phyloP scores from a whole-genome alignment of 495 filamentous ascomycete genomes.

The Penicillium riverlandense region DNA sequence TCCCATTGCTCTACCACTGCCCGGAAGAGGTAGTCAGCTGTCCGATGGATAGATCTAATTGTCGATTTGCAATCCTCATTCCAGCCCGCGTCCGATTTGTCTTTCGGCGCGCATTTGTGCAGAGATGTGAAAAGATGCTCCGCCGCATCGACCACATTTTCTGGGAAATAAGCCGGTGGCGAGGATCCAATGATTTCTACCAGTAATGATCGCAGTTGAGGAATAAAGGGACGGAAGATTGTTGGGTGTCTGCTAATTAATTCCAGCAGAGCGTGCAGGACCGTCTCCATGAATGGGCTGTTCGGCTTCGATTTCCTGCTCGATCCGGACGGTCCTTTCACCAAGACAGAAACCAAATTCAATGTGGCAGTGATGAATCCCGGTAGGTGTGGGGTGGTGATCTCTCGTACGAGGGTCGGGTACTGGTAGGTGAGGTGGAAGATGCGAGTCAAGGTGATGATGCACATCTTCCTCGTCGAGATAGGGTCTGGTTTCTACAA shows the following conservation, averaged over 20 bases:
- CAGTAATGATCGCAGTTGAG: slow-evolving; percentile 57
- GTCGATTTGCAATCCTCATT: slow-evolving; percentile 49
- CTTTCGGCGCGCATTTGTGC: slow-evolving; percentile 70
- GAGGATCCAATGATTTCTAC: slow-evolving; percentile 35
- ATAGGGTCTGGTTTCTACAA: slow-evolving; percentile 63
- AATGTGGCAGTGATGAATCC: slow-evolving; percentile 66
- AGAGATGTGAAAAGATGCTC: slow-evolving; percentile 59
- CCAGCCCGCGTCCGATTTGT: slow-evolving; percentile 68
- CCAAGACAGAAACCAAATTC: slow-evolving; percentile 48
- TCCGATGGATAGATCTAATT: slow-evolving; percentile 55
- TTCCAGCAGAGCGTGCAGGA: slow-evolving; percentile 56
- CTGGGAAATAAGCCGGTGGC: slow-evolving; percentile 31
- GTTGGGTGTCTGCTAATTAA: slow-evolving; percentile 73
- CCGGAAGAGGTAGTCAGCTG: slow-evolving; percentile 67
- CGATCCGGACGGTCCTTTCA: slow-evolving; percentile 29
- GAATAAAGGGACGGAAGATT: slow-evolving; percentile 64
- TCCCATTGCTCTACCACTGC: slow-evolving; percentile 73
- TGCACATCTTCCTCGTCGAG: slow-evolving; percentile 62
- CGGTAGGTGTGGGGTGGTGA: slow-evolving; percentile 76
- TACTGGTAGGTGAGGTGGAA: slow-evolving; percentile 75
- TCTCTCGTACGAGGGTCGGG: slow-evolving; percentile 75
- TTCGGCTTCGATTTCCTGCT: slow-evolving; percentile 34
- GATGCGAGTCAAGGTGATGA: slow-evolving; percentile 72
- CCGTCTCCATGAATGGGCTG: slow-evolving; percentile 48
- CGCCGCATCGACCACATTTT: slow-evolving; percentile 42